Base-by-base conservation (phyloP, 202 grass and related monocot genomes). In the Dendrocalamus latiflorus region DNA sequence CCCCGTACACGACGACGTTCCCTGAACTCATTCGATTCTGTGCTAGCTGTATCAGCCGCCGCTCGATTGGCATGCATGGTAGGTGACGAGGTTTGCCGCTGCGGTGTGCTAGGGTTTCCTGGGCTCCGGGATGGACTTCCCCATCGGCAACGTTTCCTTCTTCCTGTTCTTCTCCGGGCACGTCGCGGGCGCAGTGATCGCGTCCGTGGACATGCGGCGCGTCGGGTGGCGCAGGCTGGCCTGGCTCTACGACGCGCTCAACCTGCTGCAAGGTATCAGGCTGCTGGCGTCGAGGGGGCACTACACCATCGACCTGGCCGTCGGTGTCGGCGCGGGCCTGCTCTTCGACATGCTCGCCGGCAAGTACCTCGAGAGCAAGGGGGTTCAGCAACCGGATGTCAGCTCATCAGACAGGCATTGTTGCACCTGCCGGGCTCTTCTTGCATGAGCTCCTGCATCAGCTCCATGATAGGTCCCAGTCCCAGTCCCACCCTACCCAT, bases 101-200 rank as follows among this genome's bases (percentile, higher is more conserved):
- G 82, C 30, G 72, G 77, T 7, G 84, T 85, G 12, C 72, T 84
- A 9, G 89, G 89, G 17, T 85, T 95, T 95, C 65, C 63, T 90
- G 65, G 90, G 90, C 2, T 95, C 93, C 14, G 51, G 86, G 26
- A 83, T 61, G 36, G 90, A 91, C 49, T 91, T 88, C 60, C 83
- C 93, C 9, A 88, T 95, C 4, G 90, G 93, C 42, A 95, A 95
- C 77, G 90, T 95, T n/a, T 95, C 93, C 42, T 95, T 92, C 89
- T 95, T 90, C 84, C 93, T 95, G n/a, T 95, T 95, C n/a, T 95
- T 84, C 85, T 92, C 88, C 2, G 90, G 90, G 17, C 93, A 90
- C 54, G 93, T 95, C 14, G 88, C 88, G 3, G 90, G 88, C 17
- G 86, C 93, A 1, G 45, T 92, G 67, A 95, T 95, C 54, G 34